Base-by-base conservation (phyloP, 1,139 yeast species). In the Candida sp. region DNA sequence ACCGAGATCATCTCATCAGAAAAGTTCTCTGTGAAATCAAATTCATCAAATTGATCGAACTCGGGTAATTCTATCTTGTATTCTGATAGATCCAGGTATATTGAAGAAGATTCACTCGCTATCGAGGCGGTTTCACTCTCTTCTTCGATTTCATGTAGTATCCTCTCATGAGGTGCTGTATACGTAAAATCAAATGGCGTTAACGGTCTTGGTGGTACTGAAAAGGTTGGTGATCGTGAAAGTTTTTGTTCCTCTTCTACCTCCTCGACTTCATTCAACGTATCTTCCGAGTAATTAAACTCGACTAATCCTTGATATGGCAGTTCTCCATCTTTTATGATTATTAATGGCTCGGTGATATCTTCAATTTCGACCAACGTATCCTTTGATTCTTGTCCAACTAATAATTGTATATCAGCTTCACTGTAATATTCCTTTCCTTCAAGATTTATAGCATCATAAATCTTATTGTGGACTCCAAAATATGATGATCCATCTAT, bases 401-500 rank as follows among this genome's bases (percentile, higher is more conserved):
- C 49, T 44, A 70, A 51, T 42, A 61, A 48, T 22, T 60, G 57
- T 7, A 72, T 49, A 44, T 71, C 75, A 35, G 66, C 64, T 21
- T 56, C 54, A 4, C 68, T 58, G 54, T 71, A 71, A 57, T 60
- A 70, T 48, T 66, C 66, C 22, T 55, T 61, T 4, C 56, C 46
- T 33, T 49, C 49, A 38, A 58, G 48, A 39, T 60, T 56, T 21
- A 65, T 60, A 2, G 71, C 68, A 45, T 68, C 72, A 44, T 65
- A 63, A 19, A 71, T 64, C 59, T 65, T 63, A 33, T 73, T 64
- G 54, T 81, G 86, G 9, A 79, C 64, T 1, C 86, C 85, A 43
- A 81, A 64, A 60, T 72, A 79, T 4, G 82, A 72, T 7, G 75
- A 65, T 0, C 78, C 76, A 56, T 81, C 85, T 39, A 81, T 73